Evolutionary conservation across 768 basidiomycete species (phyloP), one percentile per base, ranked within the genome.

Genomic region (Suillus weaverae): DNA sequence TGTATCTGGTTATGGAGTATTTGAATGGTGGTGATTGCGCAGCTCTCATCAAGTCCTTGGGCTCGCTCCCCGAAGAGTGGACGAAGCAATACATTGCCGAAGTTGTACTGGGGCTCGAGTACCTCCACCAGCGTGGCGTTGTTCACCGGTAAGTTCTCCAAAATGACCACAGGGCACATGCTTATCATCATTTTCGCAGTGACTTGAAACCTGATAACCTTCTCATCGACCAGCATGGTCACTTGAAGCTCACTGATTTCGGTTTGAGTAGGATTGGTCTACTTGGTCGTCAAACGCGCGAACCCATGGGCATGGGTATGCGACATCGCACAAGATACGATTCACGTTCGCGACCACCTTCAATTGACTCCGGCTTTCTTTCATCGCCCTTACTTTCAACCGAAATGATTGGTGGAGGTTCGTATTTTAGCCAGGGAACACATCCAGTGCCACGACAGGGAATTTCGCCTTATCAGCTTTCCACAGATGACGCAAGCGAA

Each of bases 1-100:
- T 99, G 63, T 99, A 98, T 77, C 85, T 99, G 60, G 97, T 99
- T 60, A 99, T 99, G 97, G 97, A 99, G 76, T 99, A 99, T 75
- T 86, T 99, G 38, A 97, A 97, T 69, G 97, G 97, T 41, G 97
- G 97, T 7, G 97, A 99, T 72, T 98, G 97, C 70, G 97, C 96
- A 11, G 94, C 95, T 3, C 85, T 99, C 65, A 93, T 99, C 84
- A 99, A 99, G 79, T 91, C 92, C 22, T 73, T 99, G n/a, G 97
- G 96, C 5, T 89, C 85, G 22, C 78, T 99, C 14, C 92, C 95
- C 0, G 97, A 99, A 76, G 95, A 97, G 70, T 99, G 97, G 97
- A 91, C 96, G 1, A 89, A 89, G 76, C 91, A 95, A 69, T 99
- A 99, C 73, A 88, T 98, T 67, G 97, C 97, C 0, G 97, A 99